phyloP scores from a whole-genome alignment of 1,284 basidiomycete species.

The Fereydounia khargensis region DNA sequence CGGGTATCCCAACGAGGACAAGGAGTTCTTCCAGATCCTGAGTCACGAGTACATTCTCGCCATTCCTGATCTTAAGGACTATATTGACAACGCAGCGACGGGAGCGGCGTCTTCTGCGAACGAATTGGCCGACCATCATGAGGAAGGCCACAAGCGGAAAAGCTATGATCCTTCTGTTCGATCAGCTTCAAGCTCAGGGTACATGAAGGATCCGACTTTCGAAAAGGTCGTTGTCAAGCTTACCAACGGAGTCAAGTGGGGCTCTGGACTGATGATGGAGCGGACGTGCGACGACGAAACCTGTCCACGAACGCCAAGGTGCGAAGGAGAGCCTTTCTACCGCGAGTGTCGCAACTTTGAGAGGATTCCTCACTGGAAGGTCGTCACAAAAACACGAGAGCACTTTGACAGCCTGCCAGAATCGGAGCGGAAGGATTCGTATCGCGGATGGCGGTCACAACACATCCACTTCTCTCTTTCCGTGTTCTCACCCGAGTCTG shows the following conservation, averaged over 20 bases:
- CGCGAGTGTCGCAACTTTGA: constrained; percentile 77
- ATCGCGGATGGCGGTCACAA: constrained; percentile 84
- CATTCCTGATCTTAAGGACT: constrained; percentile 59
- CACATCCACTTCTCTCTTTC: constrained; percentile 92
- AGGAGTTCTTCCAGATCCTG: constrained; percentile 78
- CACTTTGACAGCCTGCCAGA: constrained; percentile 58
- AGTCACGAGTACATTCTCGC: constrained; percentile 65
- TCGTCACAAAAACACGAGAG: constrained; percentile 66
- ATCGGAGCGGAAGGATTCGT: constrained; percentile 67
- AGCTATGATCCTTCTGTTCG: constrained; percentile 17
- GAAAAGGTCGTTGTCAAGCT: constrained; percentile 63
- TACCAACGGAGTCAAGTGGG: constrained; percentile 84
- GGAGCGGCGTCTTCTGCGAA: constrained; percentile 54
- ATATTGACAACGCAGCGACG: constrained; percentile 61
- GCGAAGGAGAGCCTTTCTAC: constrained; percentile 68
- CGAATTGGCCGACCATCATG: constrained; percentile 1
- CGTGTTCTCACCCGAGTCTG: constrained; percentile 64
- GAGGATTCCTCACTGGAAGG: constrained; percentile 79
- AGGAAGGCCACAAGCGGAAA: constrained; percentile 2
- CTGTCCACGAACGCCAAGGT: constrained; percentile 63
- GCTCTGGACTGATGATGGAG: constrained; percentile 80
- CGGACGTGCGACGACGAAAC: constrained; percentile 73
- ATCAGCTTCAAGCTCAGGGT: constrained; percentile 21
- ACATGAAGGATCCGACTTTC: constrained; percentile 44
- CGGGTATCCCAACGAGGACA: constrained; percentile 71